Base-by-base conservation (phyloP, 1,284 basidiomycete species). In the Marasmius tenuissimus region DNA sequence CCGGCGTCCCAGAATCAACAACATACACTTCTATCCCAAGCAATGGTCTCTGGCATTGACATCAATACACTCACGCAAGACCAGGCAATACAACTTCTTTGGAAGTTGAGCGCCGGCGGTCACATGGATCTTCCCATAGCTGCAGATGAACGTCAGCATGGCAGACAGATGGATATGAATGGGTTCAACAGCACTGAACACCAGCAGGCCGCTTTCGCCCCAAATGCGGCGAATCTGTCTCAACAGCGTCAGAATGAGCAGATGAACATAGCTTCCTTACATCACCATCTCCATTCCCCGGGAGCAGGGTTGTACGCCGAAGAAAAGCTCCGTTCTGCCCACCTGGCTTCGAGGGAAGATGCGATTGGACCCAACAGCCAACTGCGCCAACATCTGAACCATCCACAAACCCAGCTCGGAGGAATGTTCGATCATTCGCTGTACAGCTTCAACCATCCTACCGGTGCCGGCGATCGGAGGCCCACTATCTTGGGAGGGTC, bases 41-140 rank as follows among this genome's bases (percentile, higher is more conserved):
- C 14, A n/a, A 33, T 20, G 12, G 14, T 54, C 14, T 16, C 52
- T 14, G 52, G 52, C n/a, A 10, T 38, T 14, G 58, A 61, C 70
- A 68, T 54, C 69, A 71, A 56, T 65, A 6, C 47, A 16, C 38
- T 91, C 66, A 85, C 85, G 9, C 80, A 84, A 51, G 89, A 92
- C 64, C 89, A 92, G 70, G 85, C 88, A 14, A 67, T 90, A 45
- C 82, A 86, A 65, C 74, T 92, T 42, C 69, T 92, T 62, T 86
- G 89, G 69, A 85, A 85, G 71, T 78, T 90, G 55, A 79, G 82
- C 42, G 69, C 78, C 60, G 78, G 78, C 60, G 79, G 79, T 38
- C 78, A 80, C 65, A 67, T 78, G 55, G 75, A 75, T 51, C 63
- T 65, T 52, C 52, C 63, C 39, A 61, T 66, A 47, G 56, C 65